Evolutionary conservation across 306 rosid species (phyloP).

Genomic region (Biancaea sappan): DNA sequence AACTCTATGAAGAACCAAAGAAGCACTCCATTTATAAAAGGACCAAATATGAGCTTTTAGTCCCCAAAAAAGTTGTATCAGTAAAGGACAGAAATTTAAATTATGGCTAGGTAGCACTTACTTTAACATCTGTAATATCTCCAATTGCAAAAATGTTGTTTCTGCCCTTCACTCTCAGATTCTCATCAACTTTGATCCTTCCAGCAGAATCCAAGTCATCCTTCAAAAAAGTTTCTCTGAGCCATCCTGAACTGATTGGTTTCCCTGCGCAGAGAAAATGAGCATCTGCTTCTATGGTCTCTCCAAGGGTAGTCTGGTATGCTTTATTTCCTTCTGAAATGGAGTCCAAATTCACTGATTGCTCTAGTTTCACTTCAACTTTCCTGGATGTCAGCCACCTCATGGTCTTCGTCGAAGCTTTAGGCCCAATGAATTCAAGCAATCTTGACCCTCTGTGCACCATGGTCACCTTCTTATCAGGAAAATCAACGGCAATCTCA

Average conservation of each 20-base stretch:
- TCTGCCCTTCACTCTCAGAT: conserved; percentile 66
- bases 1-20: no score
- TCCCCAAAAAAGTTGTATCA: no score
- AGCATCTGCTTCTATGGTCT: conserved; percentile 59
- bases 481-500: conserved; percentile 77
- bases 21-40: no score
- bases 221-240: conserved; percentile 49
- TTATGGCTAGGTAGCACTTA: conserved; percentile 44
- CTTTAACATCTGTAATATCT: conserved; percentile 71
- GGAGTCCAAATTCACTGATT: conserved; percentile 47
- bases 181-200: conserved; percentile 65
- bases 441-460: conserved; percentile 79
- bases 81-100: no score
- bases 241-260: conserved; percentile 67
- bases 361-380: conserved; percentile 67
- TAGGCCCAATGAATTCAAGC: conserved; percentile 75
- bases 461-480: conserved; percentile 67
- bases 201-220: conserved; percentile 54
- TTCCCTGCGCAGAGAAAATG: conserved; percentile 71
- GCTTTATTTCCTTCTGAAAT: conserved; percentile 43
- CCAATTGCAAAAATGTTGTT: conserved; percentile 79
- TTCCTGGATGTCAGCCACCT: conserved; percentile 67
- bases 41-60: no score
- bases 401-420: conserved; percentile 65
- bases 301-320: conserved; percentile 65